phyloP scores from a whole-genome alignment of 192 early-diverging fungal species.

The Backusella circina region DNA sequence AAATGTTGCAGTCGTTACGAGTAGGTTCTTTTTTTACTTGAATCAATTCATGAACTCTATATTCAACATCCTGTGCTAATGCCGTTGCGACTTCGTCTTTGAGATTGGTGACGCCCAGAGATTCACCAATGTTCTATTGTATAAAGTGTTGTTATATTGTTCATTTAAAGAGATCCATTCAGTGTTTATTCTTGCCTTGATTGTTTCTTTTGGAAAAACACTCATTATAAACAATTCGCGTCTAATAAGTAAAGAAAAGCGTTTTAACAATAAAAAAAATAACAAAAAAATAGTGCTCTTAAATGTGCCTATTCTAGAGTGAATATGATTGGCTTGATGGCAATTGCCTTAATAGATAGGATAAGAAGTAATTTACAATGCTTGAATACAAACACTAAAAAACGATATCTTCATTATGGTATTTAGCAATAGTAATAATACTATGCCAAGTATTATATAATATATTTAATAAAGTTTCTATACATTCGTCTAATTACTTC shows the following conservation, averaged over 20 bases:
- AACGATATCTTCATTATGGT: no score
- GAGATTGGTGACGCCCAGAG: slow-evolving; percentile 74
- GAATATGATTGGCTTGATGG: background rate
- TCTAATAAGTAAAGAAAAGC: background rate
- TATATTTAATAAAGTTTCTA: background rate
- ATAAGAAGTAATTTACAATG: no score
- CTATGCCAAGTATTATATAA: background rate
- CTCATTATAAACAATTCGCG: slow-evolving; percentile 23
- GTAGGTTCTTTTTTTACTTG: slow-evolving; percentile 43
- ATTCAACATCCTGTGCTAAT: slow-evolving; percentile 91
- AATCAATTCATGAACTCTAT: slow-evolving; percentile 90
- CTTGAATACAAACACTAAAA: no score
- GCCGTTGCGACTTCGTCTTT: slow-evolving; percentile 85
- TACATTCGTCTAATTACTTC: slow-evolving; percentile 1
- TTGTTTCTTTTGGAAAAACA: slow-evolving; percentile 54
- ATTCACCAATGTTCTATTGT: slow-evolving; percentile 75
- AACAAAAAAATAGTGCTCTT: background rate
- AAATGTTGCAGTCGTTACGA: background rate
- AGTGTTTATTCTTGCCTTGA: slow-evolving; percentile 38
- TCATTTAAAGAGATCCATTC: background rate
- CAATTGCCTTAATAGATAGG: background rate
- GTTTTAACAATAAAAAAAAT: background rate
- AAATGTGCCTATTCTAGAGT: background rate
- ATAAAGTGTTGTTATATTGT: background rate
- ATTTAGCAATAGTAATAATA: background rate